A percentile compares a stretch with the other conserved stretches of the same genome.
Evolutionary conservation across 805 yeast species (phyloP).

Genomic region (Wickerhamomyces strasburgensis): DNA sequence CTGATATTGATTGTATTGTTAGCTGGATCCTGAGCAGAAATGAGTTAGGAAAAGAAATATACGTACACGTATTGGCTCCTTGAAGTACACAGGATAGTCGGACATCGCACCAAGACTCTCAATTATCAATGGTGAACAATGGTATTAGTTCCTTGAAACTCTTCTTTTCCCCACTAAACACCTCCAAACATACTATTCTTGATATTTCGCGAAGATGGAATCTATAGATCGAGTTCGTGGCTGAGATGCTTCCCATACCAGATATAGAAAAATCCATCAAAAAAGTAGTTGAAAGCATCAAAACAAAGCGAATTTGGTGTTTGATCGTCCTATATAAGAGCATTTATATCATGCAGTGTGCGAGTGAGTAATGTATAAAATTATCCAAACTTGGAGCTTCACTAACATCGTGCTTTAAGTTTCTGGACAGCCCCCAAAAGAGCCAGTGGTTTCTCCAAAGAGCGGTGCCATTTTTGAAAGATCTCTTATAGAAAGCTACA

Average conservation of each 20-base stretch:
- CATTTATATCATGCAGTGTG: conserved; percentile 22
- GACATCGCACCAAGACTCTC: conserved; percentile 6
- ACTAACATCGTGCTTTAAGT: conserved; percentile 29
- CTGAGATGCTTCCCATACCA: too few species aligned
- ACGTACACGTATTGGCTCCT: conserved; percentile 62
- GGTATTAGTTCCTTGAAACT: too few species aligned
- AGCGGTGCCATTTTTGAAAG: conserved; percentile 71
- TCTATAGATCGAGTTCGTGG: too few species aligned
- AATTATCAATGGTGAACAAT: background rate
- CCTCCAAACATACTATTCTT: too few species aligned
- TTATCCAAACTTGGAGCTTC: background rate
- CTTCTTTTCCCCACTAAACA: too few species aligned
- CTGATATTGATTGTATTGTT: conserved; percentile 27
- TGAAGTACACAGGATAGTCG: conserved; percentile 47
- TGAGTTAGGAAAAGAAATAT: background rate
- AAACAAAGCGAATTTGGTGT: too few species aligned
- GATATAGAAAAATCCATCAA: too few species aligned
- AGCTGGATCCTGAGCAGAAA: background rate
- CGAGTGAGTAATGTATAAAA: conserved; percentile 21
- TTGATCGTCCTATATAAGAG: too few species aligned
- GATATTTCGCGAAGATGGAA: too few species aligned
- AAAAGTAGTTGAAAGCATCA: too few species aligned
- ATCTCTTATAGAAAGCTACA: conserved; percentile 52
- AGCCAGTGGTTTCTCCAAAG: conserved; percentile 72
- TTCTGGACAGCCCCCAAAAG: conserved; percentile 65